Evolutionary conservation across 2,329 filamentous ascomycete species (phyloP).

Genomic region (Calonectria leucothoes): DNA sequence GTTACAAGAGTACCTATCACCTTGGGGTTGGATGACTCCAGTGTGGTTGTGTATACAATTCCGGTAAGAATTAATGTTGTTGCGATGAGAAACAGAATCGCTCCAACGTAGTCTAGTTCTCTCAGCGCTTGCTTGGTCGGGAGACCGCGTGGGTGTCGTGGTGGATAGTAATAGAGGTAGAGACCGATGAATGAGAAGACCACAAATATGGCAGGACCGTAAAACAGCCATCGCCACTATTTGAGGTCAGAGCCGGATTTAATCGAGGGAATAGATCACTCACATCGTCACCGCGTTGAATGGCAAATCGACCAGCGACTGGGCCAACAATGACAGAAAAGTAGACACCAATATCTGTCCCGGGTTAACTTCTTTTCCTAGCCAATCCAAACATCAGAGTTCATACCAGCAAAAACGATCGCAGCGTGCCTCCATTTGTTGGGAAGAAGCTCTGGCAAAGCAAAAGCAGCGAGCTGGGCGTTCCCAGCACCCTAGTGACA

Average conservation of each 20-base stretch:
- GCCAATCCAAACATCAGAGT: not conserved
- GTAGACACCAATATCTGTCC: conserved; percentile 51
- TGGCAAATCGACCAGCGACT: conserved; percentile 56
- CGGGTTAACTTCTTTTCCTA: not conserved
- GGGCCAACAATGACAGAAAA: conserved; percentile 59
- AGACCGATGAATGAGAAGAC: conserved; percentile 57
- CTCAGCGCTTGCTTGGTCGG: conserved; percentile 47
- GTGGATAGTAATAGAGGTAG: conserved; percentile 49
- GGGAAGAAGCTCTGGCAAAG: conserved; percentile 58
- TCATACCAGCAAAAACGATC: conserved; percentile 51
- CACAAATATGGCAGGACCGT: conserved; percentile 54
- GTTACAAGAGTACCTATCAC: conserved; percentile 51
- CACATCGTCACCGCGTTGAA: conserved; percentile 44
- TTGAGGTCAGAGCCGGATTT: not conserved
- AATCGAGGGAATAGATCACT: not conserved
- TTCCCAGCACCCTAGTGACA: conserved; percentile 50
- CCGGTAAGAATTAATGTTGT: conserved; percentile 52
- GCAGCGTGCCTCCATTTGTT: conserved; percentile 61
- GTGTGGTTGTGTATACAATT: conserved; percentile 52
- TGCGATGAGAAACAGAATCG: conserved; percentile 49
- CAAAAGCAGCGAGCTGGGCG: conserved; percentile 58
- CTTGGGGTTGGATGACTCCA: conserved; percentile 48
- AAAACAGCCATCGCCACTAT: conserved; percentile 59
- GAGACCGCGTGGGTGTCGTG: conserved; percentile 47
- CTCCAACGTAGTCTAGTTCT: conserved; percentile 53